Conservation (phyloP, 345 rosid species). For the Acer yangbiense region DNA sequence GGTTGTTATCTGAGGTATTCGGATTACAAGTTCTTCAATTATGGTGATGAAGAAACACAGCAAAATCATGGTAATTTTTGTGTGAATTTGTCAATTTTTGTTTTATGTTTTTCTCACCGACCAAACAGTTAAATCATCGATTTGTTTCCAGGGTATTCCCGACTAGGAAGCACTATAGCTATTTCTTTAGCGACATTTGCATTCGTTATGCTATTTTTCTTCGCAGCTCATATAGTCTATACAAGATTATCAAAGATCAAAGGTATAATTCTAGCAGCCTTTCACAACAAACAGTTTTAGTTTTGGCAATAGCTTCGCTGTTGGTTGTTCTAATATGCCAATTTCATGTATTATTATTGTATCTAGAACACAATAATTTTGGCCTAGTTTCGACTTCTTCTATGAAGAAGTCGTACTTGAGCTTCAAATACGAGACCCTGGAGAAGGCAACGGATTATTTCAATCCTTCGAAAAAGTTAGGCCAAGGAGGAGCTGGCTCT, state of each 20-base stretch:
- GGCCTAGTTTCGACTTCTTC: constrained; percentile 26
- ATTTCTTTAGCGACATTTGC: constrained; percentile 38
- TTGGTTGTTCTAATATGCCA: neutral
- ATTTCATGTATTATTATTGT: neutral
- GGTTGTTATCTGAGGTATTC: constrained; percentile 54
- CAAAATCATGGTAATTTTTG: constrained; percentile 29
- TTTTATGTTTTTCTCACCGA: neutral
- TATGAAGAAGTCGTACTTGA: constrained; percentile 31
- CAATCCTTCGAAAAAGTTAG: constrained; percentile 40
- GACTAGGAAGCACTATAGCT: constrained; percentile 28
- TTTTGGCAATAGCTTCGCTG: neutral
- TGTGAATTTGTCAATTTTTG: neutral
- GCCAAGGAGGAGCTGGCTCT: constrained; percentile 61
- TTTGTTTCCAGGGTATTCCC: constrained; percentile 28
- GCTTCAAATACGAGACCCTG: constrained; percentile 48
- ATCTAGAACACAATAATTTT: constrained; percentile 29
- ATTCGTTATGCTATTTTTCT: constrained; percentile 33
- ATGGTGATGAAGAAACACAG: constrained; percentile 12
- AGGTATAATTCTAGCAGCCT: constrained; percentile 33
- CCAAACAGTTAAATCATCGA: neutral
- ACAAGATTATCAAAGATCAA: constrained; percentile 29
- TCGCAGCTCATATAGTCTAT: constrained; percentile 33
- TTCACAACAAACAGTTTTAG: neutral
- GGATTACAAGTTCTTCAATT: constrained; percentile 33
- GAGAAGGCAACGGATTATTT: constrained; percentile 59